Evolutionary conservation across 495 filamentous ascomycete genomes (phyloP), one percentile per base, ranked within the genome.

Genomic region (Aspergillus funiculosus): DNA sequence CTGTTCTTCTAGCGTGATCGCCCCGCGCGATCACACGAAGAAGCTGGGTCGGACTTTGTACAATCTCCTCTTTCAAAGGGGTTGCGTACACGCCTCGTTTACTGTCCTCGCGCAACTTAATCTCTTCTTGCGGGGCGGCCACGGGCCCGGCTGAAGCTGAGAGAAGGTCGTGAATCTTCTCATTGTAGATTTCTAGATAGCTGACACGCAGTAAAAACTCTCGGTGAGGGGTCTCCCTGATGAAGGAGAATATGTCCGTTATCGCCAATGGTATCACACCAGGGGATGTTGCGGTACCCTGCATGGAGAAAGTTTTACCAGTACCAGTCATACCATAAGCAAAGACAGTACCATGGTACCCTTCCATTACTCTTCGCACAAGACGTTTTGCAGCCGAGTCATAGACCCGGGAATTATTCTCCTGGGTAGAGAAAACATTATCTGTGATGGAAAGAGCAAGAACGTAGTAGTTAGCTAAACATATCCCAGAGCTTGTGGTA

Each of bases 321-420:
- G 92, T 98, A 29, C 92, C 92, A 17, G 92, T 98, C 94, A 97
- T 96, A 57, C 92, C 92, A 66, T 98, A 98, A 14, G 92, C 92
- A 57, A 98, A 98, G 11, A 98, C 92, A 1, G 92, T 98, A 43
- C 90, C 92, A 60, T 97, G 91, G 57, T 97, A 98, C 22, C 92
- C 92, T 72, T 98, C 91, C 92, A 98, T 98, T 14, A 98, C 92
- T 50, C 92, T 78, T 52, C 92, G 83, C 19, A 98, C 92, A 24
- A 98, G 73, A 24, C 92, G 85, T 67, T 97, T 97, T 17, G 94
- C 92, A 24, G 77, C 87, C 22, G 87, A 78, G 64, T 97, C 94
- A 56, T 98, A 98, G 10, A 97, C 91, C 62, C 82, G 83, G 31
- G 89, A 78, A 57, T 98, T 98, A 59, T 95, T 83, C 60, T 97